Evolutionary conservation across 164 flowering plant genomes (phyloP), one percentile per base, ranked within the genome.

Genomic region (Sedum album): DNA sequence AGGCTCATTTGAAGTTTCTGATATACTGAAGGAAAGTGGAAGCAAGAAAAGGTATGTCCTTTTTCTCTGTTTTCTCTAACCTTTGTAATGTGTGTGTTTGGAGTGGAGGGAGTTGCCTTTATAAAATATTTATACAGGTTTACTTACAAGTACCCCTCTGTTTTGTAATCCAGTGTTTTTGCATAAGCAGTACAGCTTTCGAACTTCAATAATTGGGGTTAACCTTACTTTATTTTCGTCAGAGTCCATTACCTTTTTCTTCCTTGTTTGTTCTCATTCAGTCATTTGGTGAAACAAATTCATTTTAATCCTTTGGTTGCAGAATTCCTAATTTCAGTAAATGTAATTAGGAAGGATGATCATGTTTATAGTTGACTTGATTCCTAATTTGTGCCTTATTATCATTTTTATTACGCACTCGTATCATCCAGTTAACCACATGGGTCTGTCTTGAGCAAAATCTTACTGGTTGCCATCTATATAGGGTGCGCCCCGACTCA

Each of bases 401-500:
- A n/a, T n/a, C n/a, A n/a, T 6, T 55, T 55, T 55, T 55, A 55
- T 9, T 9, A 6, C 9, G n/a, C n/a, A 0, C 7, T n/a, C 28
- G 33, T 26, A 23, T 13, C 35, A 25, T 11, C 33, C 35, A 5
- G 48, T 25, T 23, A 13, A 21, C 15, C 6, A 30, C 42, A 48
- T 25, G 9, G 5, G n/a, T 31, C 18, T 62, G 9, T 46, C 65
- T 20, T 46, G 5, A 35, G 14, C 51, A 41, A 66, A 14, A 17
- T 36, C 13, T 66, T 20, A 44, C 11, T 70, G 36, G 62, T 33
- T 11, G 51, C 60, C 30, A 44, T 25, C 68, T 35, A 41, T 65
- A 70, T 78, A 85, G 89, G 83, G 75, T 36, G 60, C 78, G 84
- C 70, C 51, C 81, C 44, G 86, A 83, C 68, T 74, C 83, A 18